Conservation (phyloP, 495 filamentous ascomycete species). For the Aspergillus kassunensis region DNA sequence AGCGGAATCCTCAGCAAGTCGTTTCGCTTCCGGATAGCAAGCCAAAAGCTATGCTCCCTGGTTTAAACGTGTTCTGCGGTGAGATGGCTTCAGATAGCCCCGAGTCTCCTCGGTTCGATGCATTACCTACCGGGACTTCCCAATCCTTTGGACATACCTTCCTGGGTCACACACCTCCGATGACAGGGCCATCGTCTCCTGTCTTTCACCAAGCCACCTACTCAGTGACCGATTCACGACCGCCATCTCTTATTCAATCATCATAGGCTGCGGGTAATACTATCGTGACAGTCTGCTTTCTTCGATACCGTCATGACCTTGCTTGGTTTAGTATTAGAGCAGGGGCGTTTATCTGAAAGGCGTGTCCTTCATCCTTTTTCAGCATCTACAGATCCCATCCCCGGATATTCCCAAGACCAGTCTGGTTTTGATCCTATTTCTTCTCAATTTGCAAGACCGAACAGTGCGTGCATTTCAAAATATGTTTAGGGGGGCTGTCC, state of each 20-base stretch:
- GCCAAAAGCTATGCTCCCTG: constrained; percentile 35
- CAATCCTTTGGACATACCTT: constrained; percentile 31
- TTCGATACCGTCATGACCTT: constrained; percentile 12
- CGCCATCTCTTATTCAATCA: constrained; percentile 30
- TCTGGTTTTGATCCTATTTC: not conserved
- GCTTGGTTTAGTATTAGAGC: constrained; percentile 13
- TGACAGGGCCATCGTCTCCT: constrained; percentile 40
- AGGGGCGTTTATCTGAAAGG: constrained; percentile 12
- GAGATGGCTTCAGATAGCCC: constrained; percentile 30
- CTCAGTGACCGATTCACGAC: constrained; percentile 28
- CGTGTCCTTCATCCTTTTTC: constrained; percentile 3
- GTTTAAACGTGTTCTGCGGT: constrained; percentile 39
- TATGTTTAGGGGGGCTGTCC: not conserved
- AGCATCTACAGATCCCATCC: constrained; percentile 13
- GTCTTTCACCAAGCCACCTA: constrained; percentile 31
- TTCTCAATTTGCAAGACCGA: not conserved
- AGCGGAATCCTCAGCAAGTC: constrained; percentile 25
- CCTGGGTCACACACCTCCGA: constrained; percentile 32
- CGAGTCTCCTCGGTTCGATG: constrained; percentile 26
- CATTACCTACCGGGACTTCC: constrained; percentile 25
- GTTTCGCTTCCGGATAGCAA: constrained; percentile 30
- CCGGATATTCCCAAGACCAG: not conserved
- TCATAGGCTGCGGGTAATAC: constrained; percentile 14
- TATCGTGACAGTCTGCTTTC: not conserved
- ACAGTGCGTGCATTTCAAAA: constrained; percentile 5